Evolutionary conservation across 2,329 filamentous ascomycete genomes (phyloP).

Genomic region (Calonectria pseudoturangicola): DNA sequence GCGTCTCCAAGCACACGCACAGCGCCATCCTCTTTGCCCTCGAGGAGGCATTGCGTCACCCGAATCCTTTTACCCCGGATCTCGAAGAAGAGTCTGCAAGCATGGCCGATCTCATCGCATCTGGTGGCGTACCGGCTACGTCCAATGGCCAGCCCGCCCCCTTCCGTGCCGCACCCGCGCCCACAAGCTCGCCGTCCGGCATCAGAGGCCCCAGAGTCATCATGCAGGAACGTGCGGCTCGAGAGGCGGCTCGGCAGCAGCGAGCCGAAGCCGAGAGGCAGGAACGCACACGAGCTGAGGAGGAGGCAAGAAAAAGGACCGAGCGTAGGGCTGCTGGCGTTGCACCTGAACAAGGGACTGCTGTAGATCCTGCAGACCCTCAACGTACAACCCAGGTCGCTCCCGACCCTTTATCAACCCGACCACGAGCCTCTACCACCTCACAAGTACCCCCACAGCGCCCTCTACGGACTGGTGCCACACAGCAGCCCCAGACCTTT

Average conservation of each 20-base stretch:
- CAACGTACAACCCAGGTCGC: slow-evolving; percentile 55
- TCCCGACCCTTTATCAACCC: slow-evolving; percentile 52
- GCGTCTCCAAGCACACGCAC: slow-evolving; percentile 88
- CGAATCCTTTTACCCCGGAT: slow-evolving; percentile 89
- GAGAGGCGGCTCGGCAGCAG: slow-evolving; percentile 78
- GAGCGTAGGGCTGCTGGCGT: slow-evolving; percentile 74
- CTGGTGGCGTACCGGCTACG: slow-evolving; percentile 72
- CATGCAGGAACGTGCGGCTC: slow-evolving; percentile 88
- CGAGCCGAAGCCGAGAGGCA: slow-evolving; percentile 79
- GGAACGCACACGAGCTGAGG: slow-evolving; percentile 75
- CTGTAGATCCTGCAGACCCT: slow-evolving; percentile 59
- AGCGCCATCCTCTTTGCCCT: slow-evolving; percentile 94
- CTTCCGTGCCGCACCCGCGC: slow-evolving; percentile 67
- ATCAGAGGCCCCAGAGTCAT: slow-evolving; percentile 92
- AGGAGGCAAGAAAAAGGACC: slow-evolving; percentile 74
- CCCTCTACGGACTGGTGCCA: slow-evolving; percentile 44
- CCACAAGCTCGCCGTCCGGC: slow-evolving; percentile 75
- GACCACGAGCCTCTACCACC: slow-evolving; percentile 54
- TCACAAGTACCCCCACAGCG: slow-evolving; percentile 52
- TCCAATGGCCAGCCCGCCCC: slow-evolving; percentile 73
- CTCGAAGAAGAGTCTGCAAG: slow-evolving; percentile 90
- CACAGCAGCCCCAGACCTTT: slow-evolving; percentile 48
- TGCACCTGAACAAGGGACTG: slow-evolving; percentile 61
- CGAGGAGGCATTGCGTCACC: slow-evolving; percentile 90
- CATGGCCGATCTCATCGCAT: slow-evolving; percentile 87